phyloP scores from a whole-genome alignment of 805 yeast species.

The Monosporozyma siamensis region DNA sequence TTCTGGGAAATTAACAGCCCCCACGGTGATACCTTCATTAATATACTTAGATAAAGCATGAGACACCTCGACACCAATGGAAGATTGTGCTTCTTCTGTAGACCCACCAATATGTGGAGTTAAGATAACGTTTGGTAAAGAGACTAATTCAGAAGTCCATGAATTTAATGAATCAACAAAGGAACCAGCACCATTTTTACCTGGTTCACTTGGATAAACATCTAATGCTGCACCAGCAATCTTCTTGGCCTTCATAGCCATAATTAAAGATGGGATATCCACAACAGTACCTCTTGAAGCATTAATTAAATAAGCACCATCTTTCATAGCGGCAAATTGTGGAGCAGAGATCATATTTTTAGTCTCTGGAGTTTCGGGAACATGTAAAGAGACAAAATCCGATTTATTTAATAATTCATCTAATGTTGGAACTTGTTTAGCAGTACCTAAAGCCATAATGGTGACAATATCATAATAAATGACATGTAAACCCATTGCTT shows the following conservation, averaged over 20 bases:
- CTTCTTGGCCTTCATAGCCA: constrained; percentile 86
- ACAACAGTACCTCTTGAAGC: constrained; percentile 98
- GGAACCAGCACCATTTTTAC: constrained; percentile 81
- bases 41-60: constrained; percentile 79
- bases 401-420: constrained; percentile 71
- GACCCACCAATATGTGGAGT: constrained; percentile 99
- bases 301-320: constrained; percentile 87
- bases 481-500: constrained; percentile 95
- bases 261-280: constrained; percentile 87
- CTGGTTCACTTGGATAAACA: constrained; percentile 95
- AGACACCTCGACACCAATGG: constrained; percentile 94
- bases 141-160: constrained; percentile 75
- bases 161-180: constrained; percentile 65
- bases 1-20: constrained; percentile 99
- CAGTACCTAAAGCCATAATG: constrained; percentile 95
- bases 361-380: constrained; percentile 91
- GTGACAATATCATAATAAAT: constrained; percentile 83
- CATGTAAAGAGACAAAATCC: constrained; percentile 89
- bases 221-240: constrained; percentile 96
- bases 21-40: constrained; percentile 90
- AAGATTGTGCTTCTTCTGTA: constrained; percentile 97
- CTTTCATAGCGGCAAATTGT: constrained; percentile 92
- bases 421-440: constrained; percentile 80
- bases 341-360: constrained; percentile 80
- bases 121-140: constrained; percentile 79